Base-by-base conservation (phyloP, 1,284 basidiomycete genomes). In the Rhizoctonia solani region DNA sequence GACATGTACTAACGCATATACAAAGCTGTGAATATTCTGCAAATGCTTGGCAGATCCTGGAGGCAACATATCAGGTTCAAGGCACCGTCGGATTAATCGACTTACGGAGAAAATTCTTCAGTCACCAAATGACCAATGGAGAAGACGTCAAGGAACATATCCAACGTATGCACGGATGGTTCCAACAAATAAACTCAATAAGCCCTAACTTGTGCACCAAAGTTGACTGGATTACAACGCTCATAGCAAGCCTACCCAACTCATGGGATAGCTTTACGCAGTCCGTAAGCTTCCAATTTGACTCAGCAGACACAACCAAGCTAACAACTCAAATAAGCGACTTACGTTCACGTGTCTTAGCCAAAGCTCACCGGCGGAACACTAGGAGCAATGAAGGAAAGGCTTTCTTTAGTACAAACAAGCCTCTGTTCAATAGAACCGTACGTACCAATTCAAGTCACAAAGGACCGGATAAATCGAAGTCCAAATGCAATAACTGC, bases 201-300 rank as follows among this genome's bases (percentile, higher is more conserved):
- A n/a, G n/a, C n/a, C n/a, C n/a, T n/a, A n/a, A n/a, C n/a, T n/a
- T n/a, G n/a, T n/a, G n/a, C n/a, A n/a, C n/a, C n/a, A n/a, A n/a
- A n/a, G n/a, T n/a, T n/a, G n/a, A n/a, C n/a, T n/a, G n/a, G n/a
- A n/a, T n/a, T n/a, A n/a, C n/a, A n/a, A n/a, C n/a, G n/a, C 16
- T 55, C 19, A 39, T 55, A 1, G 54, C 54, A 4, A 55, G 54
- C 54, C 27, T 55, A 39, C 54, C 54, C 5, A 39, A 41, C 21
- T 55, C 37, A 23, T 55, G 54, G 54, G 54, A 55, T 25, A 42
- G 34, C 6, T 55, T 55, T 41, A 55, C 54, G 19, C 54, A 55
- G 11, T 55, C 54, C 11, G 34, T 55, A 27, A 41, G 34, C 23
- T 55, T 55, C 37, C 16, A 39, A 9, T 55, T 55, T 16, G 29